Evolutionary conservation across 768 basidiomycete species (phyloP).

Genomic region (Rhizopogon vesiculosus): DNA sequence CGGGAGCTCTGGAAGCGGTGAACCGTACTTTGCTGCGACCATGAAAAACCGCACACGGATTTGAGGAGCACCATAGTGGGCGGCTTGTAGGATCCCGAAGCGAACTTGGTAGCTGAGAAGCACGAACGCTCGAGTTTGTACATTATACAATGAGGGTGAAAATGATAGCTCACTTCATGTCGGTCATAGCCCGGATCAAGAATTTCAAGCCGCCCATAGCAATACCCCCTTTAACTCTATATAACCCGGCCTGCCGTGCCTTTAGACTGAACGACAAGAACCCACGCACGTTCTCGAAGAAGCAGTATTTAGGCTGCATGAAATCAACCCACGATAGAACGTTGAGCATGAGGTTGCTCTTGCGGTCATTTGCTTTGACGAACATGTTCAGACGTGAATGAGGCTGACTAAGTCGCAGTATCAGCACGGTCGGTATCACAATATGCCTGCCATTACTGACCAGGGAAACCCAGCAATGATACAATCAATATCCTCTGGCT

Average conservation of each 20-base stretch:
- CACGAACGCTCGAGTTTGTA: background rate
- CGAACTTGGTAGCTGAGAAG: constrained; percentile 38
- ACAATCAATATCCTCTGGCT: constrained; percentile 52
- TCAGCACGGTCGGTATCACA: background rate
- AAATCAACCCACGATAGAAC: constrained; percentile 42
- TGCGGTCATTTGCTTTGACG: constrained; percentile 58
- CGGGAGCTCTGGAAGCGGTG: constrained; percentile 35
- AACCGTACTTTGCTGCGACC: constrained; percentile 34
- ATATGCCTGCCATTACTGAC: constrained; percentile 27
- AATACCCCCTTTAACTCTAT: constrained; percentile 59
- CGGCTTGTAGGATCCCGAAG: constrained; percentile 40
- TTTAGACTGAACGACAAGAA: constrained; percentile 38
- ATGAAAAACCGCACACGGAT: constrained; percentile 44
- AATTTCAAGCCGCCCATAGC: constrained; percentile 75
- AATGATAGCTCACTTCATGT: constrained; percentile 50
- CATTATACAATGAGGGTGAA: background rate
- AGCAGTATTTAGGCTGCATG: constrained; percentile 35
- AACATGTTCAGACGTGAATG: constrained; percentile 74
- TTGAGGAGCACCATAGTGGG: constrained; percentile 45
- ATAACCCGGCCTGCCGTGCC: constrained; percentile 27
- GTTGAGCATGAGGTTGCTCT: constrained; percentile 66
- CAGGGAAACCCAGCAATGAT: constrained; percentile 76
- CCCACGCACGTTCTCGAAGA: constrained; percentile 47
- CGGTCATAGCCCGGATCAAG: constrained; percentile 51
- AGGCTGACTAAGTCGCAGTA: constrained; percentile 49